These are phyloP conservation scores for Boletus patriciae DNA, from an alignment of 768 basidiomycete species.

Conservation along the genomic window DNA sequence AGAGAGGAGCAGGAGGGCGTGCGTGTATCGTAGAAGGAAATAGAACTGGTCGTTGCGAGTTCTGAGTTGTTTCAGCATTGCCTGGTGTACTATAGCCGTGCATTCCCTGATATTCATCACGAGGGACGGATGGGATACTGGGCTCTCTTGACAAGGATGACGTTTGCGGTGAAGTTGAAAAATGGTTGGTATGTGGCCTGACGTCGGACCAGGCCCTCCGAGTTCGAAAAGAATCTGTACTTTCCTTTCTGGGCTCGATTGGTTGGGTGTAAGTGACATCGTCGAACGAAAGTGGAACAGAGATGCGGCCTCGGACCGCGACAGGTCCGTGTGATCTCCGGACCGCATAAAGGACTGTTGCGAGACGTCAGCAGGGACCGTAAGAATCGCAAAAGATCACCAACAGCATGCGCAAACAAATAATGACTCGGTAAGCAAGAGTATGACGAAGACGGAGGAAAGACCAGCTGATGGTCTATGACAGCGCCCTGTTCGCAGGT, in stretches of 20 bases:
- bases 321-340: conserved; percentile 53
- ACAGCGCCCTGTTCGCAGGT: conserved; percentile 45
- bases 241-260: conserved; percentile 5
- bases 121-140: conserved; percentile 4
- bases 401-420: conserved; percentile 62
- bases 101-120: neutral
- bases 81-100: neutral
- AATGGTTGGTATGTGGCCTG: neutral
- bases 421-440: conserved; percentile 54
- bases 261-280: conserved; percentile 31
- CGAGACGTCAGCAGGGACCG: conserved; percentile 6
- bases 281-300: conserved; percentile 48
- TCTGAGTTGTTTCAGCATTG: conserved; percentile 1
- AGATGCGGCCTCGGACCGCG: conserved; percentile 55
- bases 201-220: conserved; percentile 50
- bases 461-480: conserved; percentile 34
- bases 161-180: neutral
- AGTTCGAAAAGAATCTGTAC: conserved; percentile 6
- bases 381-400: conserved; percentile 22
- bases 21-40: conserved; percentile 7
- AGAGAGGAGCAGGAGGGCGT: conserved; percentile 5
- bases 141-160: conserved; percentile 3
- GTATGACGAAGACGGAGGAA: conserved; percentile 43
- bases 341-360: conserved; percentile 53
- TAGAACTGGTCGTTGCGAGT: neutral